Evolutionary conservation across 2,329 filamentous ascomycete species (phyloP).

Genomic region (Venturia asperata): DNA sequence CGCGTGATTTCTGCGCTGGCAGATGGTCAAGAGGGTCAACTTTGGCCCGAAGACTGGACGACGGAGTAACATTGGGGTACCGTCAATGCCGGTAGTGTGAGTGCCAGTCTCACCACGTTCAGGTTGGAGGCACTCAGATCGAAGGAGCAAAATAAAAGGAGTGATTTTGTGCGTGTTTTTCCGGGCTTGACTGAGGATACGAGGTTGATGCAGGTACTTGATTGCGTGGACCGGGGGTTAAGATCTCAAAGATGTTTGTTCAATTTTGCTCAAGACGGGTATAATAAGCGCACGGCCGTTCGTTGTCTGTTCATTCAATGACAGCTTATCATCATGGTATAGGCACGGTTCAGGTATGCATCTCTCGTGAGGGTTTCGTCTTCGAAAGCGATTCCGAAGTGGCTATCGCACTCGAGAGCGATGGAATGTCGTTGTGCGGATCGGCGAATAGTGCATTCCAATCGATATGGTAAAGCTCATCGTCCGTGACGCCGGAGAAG

Average conservation of each 20-base stretch:
- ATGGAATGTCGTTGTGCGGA: background rate
- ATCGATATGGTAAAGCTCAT: background rate
- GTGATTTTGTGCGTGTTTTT: constrained; percentile 20
- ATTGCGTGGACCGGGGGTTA: constrained; percentile 15
- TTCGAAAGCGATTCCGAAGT: background rate
- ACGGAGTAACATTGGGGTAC: constrained; percentile 34
- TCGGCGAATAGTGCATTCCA: background rate
- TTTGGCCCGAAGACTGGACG: constrained; percentile 44
- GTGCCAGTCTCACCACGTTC: constrained; percentile 21
- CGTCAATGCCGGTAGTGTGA: constrained; percentile 22
- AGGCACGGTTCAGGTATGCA: background rate
- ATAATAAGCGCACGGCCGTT: background rate
- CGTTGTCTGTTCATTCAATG: background rate
- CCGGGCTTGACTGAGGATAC: constrained; percentile 21
- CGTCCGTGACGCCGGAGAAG: background rate
- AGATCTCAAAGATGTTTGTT: background rate
- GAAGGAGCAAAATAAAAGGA: constrained; percentile 20
- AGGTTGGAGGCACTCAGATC: constrained; percentile 21
- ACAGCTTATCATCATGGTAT: background rate
- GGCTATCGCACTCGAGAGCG: background rate
- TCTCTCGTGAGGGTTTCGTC: background rate
- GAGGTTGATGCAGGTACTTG: constrained; percentile 13
- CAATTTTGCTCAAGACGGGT: background rate
- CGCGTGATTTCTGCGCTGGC: constrained; percentile 52
- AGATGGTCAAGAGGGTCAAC: constrained; percentile 45